Evolutionary conservation across 2,329 filamentous ascomycete species (phyloP), one percentile per base, ranked within the genome.

Genomic region (Penicillium sp.): DNA sequence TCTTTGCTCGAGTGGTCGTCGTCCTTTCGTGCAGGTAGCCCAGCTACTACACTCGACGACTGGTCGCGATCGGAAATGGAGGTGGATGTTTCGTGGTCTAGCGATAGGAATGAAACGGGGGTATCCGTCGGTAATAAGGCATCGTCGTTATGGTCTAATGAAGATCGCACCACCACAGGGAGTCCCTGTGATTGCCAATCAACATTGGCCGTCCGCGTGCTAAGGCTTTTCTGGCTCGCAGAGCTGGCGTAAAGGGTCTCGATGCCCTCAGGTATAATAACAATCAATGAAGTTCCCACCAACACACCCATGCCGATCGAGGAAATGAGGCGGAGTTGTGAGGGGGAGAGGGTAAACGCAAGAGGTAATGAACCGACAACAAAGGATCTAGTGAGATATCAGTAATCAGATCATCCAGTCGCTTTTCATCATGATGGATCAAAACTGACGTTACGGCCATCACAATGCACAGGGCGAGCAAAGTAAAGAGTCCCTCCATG

Each of bases 251-350:
- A 91, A 56, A 97, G 83, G 3, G 95, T 93, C 72, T 97, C 93
- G 58, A 98, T 88, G 37, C 95, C 95, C 75, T 99, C 95, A 1
- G 95, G 95, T 68, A 99, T 96, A 70, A 99, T 98, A 31, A 99
- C 92, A 63, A 98, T 93, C 63, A 99, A 83, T 1, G 93, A 93
- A 27, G 95, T 98, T 35, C 95, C 95, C 16, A 99, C 93, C 9
- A 99, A 81, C 51, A 99, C 90, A 45, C 95, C 95, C 75, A 96
- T 92, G 53, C 95, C 95, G 72, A 98, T 85, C 56, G 92, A 93
- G 23, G 93, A 96, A 72, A 98, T 90, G 50, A 96, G 80, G 70
- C 93, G 89, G 56, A 98, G 80, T 75, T 96, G 92, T 44, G 92
- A 91, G 59, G 90, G 87, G 29, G 93, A 93, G 26, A 99, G 84